Evolutionary conservation across 805 yeast species (phyloP), one percentile per base, ranked within the genome.

Genomic region (Starmerella stigmatis): DNA sequence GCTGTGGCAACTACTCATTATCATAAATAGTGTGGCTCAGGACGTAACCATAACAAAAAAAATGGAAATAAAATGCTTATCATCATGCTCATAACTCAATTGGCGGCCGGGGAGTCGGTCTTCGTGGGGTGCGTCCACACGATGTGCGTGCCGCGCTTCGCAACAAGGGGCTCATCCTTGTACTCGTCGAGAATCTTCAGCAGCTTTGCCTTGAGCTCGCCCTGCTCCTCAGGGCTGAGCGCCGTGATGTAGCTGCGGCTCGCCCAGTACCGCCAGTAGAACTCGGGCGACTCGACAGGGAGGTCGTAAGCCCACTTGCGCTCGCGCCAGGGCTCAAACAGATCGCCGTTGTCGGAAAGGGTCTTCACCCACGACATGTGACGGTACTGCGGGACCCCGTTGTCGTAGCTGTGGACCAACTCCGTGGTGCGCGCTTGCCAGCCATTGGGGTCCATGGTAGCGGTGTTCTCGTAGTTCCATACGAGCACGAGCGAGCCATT

Each of bases 311-410:
- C 59, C 37, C 59, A 52, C n/a, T 63, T 57, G 44, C 62, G 60
- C 43, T 73, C 75, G 20, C 55, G 49, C 16, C 53, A 48, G 1
- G 69, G 64, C 16, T 57, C 50, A 51, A 76, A 74, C 36, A 46
- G 53, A 49, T 11, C 55, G 51, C 45, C 63, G 60, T 48, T 42
- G 9, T 51, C 29, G 15, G 29, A 15, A 33, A 75, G 65, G 1
- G 64, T 62, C 2, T 60, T 36, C 45, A 65, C 64, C 82, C 82
- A 77, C 11, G 53, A 50, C 13, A 65, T 69, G 23, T 60, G 66
- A 36, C 78, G 65, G 52, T 74, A 77, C 59, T 77, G 81, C 5
- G 83, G 82, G 23, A 76, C 78, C 3, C 58, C 58, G 4, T 31
- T 49, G 49, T 73, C 79, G 46, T 54, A 61, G 4, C 56, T 32